Evolutionary conservation across 805 yeast species (phyloP).

Genomic region (Candida awuae): DNA sequence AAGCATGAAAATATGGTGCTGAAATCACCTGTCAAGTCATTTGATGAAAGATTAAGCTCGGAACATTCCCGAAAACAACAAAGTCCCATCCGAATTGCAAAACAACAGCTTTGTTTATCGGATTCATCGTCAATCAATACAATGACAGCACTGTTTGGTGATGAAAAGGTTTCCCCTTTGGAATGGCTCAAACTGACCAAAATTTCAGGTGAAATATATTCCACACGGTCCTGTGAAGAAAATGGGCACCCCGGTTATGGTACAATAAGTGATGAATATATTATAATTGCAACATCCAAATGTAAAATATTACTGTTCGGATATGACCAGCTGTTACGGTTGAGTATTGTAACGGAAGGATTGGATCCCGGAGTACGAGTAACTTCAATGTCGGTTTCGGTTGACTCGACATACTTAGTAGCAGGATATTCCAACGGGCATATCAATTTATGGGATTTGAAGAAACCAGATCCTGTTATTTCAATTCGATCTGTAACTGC

Average conservation of each 20-base stretch:
- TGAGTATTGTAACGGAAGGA: slow-evolving; percentile 30
- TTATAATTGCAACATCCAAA: slow-evolving; percentile 62
- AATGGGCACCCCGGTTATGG: slow-evolving; percentile 48
- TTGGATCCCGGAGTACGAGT: slow-evolving; percentile 39
- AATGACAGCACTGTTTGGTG: background rate
- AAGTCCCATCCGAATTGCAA: no score
- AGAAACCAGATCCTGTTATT: slow-evolving; percentile 25
- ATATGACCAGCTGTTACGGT: slow-evolving; percentile 51
- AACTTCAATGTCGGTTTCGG: slow-evolving; percentile 48
- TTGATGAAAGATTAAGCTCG: slow-evolving; percentile 9
- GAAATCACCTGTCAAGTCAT: background rate
- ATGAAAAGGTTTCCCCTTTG: slow-evolving; percentile 2
- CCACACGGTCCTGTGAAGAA: slow-evolving; percentile 14
- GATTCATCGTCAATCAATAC: background rate
- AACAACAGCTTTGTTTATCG: no score
- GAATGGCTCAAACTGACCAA: slow-evolving; percentile 26
- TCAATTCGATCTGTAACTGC: slow-evolving; percentile 25
- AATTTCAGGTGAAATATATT: slow-evolving; percentile 17
- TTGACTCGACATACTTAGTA: slow-evolving; percentile 62
- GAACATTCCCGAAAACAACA: slow-evolving; percentile 1
- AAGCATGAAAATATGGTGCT: background rate
- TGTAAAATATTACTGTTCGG: slow-evolving; percentile 64
- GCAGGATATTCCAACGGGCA: slow-evolving; percentile 63
- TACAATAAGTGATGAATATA: slow-evolving; percentile 33
- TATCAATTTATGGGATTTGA: slow-evolving; percentile 61